Percentiles rank a stretch among this genome's conserved stretches.
Evolutionary conservation across 192 early-diverging fungal species (phyloP).

Genomic region (Umbelopsis isabellina): DNA sequence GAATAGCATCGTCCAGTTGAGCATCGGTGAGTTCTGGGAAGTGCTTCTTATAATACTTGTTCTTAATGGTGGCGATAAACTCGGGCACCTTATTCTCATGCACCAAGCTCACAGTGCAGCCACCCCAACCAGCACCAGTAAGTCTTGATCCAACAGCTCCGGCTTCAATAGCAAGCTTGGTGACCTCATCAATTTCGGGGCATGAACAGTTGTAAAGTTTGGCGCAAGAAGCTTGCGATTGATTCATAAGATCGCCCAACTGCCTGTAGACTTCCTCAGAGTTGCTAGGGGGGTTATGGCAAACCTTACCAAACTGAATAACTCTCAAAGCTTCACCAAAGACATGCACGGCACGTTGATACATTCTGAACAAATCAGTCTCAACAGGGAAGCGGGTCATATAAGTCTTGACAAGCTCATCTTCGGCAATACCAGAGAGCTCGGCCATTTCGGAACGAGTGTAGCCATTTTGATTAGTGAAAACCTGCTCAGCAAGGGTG

Average conservation of each 20-base stretch:
- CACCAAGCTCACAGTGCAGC: conserved; percentile 84
- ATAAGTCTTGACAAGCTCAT: conserved; percentile 41
- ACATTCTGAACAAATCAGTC: conserved; percentile 65
- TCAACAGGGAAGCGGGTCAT: conserved; percentile 54
- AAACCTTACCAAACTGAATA: conserved; percentile 66
- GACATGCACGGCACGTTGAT: conserved; percentile 83
- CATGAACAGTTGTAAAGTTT: conserved; percentile 84
- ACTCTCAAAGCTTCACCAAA: conserved; percentile 82
- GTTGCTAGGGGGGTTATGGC: conserved; percentile 45
- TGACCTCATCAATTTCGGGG: conserved; percentile 82
- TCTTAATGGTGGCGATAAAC: conserved; percentile 67
- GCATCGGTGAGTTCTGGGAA: conserved; percentile 51
- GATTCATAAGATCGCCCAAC: conserved; percentile 89
- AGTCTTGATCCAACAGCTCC: conserved; percentile 85
- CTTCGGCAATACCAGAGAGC: conserved; percentile 35
- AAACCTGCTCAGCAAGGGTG: conserved; percentile 34
- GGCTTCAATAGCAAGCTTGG: conserved; percentile 57
- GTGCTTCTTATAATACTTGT: conserved; percentile 64
- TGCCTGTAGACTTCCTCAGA: conserved; percentile 41
- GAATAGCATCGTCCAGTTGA: conserved; percentile 55
- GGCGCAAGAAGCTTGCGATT: conserved; percentile 82
- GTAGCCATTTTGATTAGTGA: conserved; percentile 43
- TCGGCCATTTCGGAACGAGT: conserved; percentile 45
- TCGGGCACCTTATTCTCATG: conserved; percentile 57
- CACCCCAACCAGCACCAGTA: conserved; percentile 90